phyloP scores from a whole-genome alignment of 1,284 basidiomycete genomes.

The Ceratobasidium sp. region DNA sequence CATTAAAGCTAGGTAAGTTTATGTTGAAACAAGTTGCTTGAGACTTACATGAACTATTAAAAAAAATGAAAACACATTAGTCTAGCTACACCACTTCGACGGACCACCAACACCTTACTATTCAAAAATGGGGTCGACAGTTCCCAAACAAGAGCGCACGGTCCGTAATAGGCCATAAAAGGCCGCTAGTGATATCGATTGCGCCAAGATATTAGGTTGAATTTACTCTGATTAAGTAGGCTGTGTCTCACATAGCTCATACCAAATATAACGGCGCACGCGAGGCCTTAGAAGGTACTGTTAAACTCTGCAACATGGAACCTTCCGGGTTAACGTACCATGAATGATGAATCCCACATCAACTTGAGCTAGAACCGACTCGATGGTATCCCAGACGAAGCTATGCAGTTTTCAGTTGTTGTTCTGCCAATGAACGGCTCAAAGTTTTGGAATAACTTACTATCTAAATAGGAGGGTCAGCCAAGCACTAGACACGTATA shows the following conservation, averaged over 20 bases:
- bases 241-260: slow-evolving; percentile 66
- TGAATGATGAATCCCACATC: slow-evolving; percentile 73
- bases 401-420: too few species aligned
- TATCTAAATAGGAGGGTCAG: slow-evolving; percentile 37
- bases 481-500: slow-evolving; percentile 25
- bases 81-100: background rate
- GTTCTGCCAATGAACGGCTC: too few species aligned
- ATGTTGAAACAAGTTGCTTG: background rate
- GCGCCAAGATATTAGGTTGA: slow-evolving; percentile 40
- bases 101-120: slow-evolving; percentile 52
- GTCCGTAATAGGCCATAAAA: slow-evolving; percentile 75
- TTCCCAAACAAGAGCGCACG: slow-evolving; percentile 80
- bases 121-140: slow-evolving; percentile 80
- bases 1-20: background rate
- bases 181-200: slow-evolving; percentile 63
- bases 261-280: slow-evolving; percentile 68
- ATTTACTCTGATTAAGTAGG: slow-evolving; percentile 10
- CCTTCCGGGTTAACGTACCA: slow-evolving; percentile 56
- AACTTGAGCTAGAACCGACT: slow-evolving; percentile 64
- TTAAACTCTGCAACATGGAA: slow-evolving; percentile 30
- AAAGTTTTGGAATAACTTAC: slow-evolving; percentile 46
- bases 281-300: slow-evolving; percentile 57
- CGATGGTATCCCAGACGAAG: slow-evolving; percentile 72
- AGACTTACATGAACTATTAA: slow-evolving; percentile 35
- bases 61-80: background rate